These are phyloP conservation scores for Penicillium ochrochloron DNA, from an alignment of 495 filamentous ascomycete species.

Conservation along the genomic window DNA sequence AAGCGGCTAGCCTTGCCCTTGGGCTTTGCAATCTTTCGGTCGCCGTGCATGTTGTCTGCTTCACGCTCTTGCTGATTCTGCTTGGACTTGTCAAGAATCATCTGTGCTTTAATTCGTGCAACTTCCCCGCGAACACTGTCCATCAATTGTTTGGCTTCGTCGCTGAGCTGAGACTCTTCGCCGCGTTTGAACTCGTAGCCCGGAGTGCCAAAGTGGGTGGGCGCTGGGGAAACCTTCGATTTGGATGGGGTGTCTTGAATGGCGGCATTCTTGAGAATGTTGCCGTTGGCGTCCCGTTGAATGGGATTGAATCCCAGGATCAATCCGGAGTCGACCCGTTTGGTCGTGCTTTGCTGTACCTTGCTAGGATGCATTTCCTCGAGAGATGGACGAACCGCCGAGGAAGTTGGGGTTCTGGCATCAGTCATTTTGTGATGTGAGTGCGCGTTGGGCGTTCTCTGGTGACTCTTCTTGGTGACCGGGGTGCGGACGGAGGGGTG, in stretches of 20 bases:
- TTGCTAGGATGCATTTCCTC: slow-evolving; percentile 83
- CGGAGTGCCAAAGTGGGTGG: slow-evolving; percentile 56
- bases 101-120: slow-evolving; percentile 65
- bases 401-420: slow-evolving; percentile 56
- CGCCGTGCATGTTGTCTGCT: slow-evolving; percentile 43
- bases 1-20: slow-evolving; percentile 78
- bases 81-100: slow-evolving; percentile 58
- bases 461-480: slow-evolving; percentile 24
- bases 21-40: slow-evolving; percentile 74
- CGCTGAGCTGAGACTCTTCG: slow-evolving; percentile 65
- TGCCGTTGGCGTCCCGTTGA: slow-evolving; percentile 48
- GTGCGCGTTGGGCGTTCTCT: slow-evolving; percentile 24
- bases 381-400: slow-evolving; percentile 51
- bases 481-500: slow-evolving; percentile 29
- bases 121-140: slow-evolving; percentile 72
- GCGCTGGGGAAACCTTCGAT: slow-evolving; percentile 40
- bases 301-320: slow-evolving; percentile 71
- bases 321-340: slow-evolving; percentile 66
- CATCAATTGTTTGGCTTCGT: slow-evolving; percentile 78
- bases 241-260: slow-evolving; percentile 52
- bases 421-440: slow-evolving; percentile 28
- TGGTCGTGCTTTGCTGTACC: slow-evolving; percentile 70
- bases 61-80: slow-evolving; percentile 42
- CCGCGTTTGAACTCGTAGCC: slow-evolving; percentile 76
- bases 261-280: slow-evolving; percentile 36